These are phyloP conservation scores for Globisporangium carolinianum DNA, from an alignment of 352 stramenopile species.

Conservation along the genomic window DNA sequence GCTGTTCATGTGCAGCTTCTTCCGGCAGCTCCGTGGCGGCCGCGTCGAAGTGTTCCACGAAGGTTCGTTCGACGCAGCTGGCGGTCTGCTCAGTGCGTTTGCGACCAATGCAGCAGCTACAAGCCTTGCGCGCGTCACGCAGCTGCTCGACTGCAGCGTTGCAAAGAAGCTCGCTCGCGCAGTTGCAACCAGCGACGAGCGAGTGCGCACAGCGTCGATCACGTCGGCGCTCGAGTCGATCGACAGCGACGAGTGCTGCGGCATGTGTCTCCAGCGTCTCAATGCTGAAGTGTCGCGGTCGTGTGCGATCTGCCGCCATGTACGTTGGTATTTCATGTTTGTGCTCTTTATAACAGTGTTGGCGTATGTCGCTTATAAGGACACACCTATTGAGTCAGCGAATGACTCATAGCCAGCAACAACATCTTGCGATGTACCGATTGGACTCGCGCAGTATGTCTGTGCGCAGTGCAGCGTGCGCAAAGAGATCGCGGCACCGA, in stretches of 20 bases:
- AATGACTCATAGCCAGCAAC: no score
- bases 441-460: no score
- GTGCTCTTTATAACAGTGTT: no score
- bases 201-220: constrained; percentile 21
- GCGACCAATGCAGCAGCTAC: constrained; percentile 40
- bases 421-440: no score
- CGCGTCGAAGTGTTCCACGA: constrained; percentile 63
- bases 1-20: constrained; percentile 63
- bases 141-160: constrained; percentile 38
- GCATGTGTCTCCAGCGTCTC: constrained; percentile 37
- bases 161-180: constrained; percentile 58
- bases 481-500: constrained; percentile 34
- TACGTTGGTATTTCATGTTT: no score
- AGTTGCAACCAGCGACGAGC: constrained; percentile 23
- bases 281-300: constrained; percentile 19
- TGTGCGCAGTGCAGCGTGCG: constrained; percentile 41
- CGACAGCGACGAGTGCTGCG: constrained; percentile 33
- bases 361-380: no score
- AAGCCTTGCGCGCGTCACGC: constrained; percentile 27
- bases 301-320: constrained; percentile 42
- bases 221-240: constrained; percentile 25
- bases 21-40: constrained; percentile 44
- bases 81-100: constrained; percentile 33
- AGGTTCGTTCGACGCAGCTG: constrained; percentile 43
- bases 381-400: no score